Evolutionary conservation across 139 green algal species (phyloP).

Genomic region (Limnomonas spitsbergensis): DNA sequence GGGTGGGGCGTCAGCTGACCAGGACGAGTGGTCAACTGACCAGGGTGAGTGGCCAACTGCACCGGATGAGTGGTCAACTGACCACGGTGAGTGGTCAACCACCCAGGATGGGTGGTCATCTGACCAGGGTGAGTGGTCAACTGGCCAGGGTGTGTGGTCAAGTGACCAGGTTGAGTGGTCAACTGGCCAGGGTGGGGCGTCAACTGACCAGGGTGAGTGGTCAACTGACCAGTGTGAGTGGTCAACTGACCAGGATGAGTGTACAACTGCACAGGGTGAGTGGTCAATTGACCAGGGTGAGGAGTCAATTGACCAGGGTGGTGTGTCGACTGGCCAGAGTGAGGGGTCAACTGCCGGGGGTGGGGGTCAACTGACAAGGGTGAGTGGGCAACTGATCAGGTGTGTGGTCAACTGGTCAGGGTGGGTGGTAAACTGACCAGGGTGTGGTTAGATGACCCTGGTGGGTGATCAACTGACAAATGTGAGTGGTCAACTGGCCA

Average conservation of each 20-base stretch:
- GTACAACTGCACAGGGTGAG: neutral
- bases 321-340: no score
- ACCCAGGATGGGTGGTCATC: neutral
- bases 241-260: neutral
- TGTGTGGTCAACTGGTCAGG: no score
- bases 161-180: no score
- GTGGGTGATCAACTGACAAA: no score
- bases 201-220: neutral
- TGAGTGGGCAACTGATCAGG: no score
- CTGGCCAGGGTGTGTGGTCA: neutral
- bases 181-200: no score
- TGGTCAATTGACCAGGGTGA: neutral
- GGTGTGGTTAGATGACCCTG: no score
- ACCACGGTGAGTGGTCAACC: neutral
- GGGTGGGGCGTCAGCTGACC: neutral
- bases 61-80: neutral
- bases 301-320: neutral
- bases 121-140: neutral
- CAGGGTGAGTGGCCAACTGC: neutral
- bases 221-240: neutral
- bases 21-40: neutral
- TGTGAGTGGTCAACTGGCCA: no score
- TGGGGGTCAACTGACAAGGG: no score
- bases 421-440: no score
- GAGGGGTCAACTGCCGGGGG: no score